A percentile compares a stretch with the other conserved stretches of the same genome.
phyloP scores from a whole-genome alignment of 768 basidiomycete genomes.

The Leccinum truebloodii region DNA sequence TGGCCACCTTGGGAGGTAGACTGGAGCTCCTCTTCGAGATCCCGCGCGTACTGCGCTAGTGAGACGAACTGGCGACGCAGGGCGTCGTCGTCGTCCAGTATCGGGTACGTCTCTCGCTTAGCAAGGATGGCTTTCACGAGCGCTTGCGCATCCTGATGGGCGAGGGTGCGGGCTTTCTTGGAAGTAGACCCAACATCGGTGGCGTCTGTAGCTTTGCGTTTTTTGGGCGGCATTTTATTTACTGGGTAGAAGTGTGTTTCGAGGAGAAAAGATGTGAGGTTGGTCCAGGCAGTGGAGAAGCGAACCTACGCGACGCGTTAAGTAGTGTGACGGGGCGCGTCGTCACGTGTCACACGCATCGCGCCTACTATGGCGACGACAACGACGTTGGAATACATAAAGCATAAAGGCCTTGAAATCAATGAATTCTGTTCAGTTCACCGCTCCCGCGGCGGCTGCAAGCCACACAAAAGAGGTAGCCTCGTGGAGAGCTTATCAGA shows the following conservation, averaged over 20 bases:
- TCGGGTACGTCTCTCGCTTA: slow-evolving; percentile 35
- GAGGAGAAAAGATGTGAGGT: background rate
- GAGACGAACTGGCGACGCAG: slow-evolving; percentile 30
- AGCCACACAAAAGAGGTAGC: background rate
- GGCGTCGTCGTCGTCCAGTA: slow-evolving; percentile 37
- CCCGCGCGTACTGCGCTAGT: slow-evolving; percentile 36
- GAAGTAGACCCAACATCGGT: slow-evolving; percentile 9
- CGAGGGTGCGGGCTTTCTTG: slow-evolving; percentile 32
- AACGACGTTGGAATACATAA: no score
- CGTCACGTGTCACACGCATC: slow-evolving; percentile 27
- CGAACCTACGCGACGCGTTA: slow-evolving; percentile 14
- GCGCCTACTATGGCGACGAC: background rate
- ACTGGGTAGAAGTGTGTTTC: background rate
- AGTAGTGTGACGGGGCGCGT: slow-evolving; percentile 28
- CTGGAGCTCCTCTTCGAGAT: slow-evolving; percentile 33
- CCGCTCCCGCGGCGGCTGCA: background rate
- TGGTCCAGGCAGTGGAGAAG: background rate
- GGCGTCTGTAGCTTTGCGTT: slow-evolving; percentile 39
- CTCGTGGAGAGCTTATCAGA: background rate
- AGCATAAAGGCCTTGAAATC: background rate
- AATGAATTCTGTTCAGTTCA: background rate
- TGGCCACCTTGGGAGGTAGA: slow-evolving; percentile 11
- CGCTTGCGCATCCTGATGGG: slow-evolving; percentile 35
- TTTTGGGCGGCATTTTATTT: slow-evolving; percentile 23
- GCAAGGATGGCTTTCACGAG: slow-evolving; percentile 42